These are phyloP conservation scores for Coemansia sp. DNA, from an alignment of 192 early-diverging fungal genomes.

Conservation along the genomic window DNA sequence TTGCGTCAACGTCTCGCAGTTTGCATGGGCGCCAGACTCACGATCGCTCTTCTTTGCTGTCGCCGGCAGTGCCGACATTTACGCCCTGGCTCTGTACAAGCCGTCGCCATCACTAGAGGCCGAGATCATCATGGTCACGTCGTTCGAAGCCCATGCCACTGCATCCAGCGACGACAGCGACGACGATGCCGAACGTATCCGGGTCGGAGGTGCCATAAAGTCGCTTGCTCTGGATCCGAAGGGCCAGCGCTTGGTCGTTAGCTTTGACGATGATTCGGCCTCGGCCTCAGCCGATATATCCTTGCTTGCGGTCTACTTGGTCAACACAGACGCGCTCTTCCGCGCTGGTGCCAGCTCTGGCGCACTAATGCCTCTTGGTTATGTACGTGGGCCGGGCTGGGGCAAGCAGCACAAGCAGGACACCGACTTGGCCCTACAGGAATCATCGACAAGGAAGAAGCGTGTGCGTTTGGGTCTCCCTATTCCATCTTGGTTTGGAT, in stretches of 20 bases:
- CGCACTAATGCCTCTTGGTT: conserved; percentile 52
- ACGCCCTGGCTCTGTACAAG: conserved; percentile 41
- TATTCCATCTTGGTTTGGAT: conserved; percentile 47
- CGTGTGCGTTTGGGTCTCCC: conserved; percentile 47
- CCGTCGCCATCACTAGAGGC: conserved; percentile 46
- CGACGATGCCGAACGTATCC: conserved; percentile 30
- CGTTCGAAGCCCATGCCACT: conserved; percentile 38
- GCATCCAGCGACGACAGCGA: conserved; percentile 9
- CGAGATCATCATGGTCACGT: conserved; percentile 30
- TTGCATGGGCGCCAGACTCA: conserved; percentile 55
- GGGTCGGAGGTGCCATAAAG: conserved; percentile 49
- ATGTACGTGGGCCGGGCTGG: conserved; percentile 55
- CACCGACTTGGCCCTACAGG: background rate
- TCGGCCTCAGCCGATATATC: conserved; percentile 49
- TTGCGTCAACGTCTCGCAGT: conserved; percentile 20
- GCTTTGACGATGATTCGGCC: conserved; percentile 41
- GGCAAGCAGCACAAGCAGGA: conserved; percentile 29
- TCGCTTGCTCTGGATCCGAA: conserved; percentile 47
- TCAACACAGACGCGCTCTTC: conserved; percentile 44
- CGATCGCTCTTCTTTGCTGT: conserved; percentile 49
- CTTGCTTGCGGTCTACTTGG: conserved; percentile 50
- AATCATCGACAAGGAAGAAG: conserved; percentile 25
- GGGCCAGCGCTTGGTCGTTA: conserved; percentile 51
- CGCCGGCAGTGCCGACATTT: conserved; percentile 29
- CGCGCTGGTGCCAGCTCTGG: conserved; percentile 43